Conservation (phyloP, 1,284 basidiomycete species). For the Cutaneotrichosporon sp. region DNA sequence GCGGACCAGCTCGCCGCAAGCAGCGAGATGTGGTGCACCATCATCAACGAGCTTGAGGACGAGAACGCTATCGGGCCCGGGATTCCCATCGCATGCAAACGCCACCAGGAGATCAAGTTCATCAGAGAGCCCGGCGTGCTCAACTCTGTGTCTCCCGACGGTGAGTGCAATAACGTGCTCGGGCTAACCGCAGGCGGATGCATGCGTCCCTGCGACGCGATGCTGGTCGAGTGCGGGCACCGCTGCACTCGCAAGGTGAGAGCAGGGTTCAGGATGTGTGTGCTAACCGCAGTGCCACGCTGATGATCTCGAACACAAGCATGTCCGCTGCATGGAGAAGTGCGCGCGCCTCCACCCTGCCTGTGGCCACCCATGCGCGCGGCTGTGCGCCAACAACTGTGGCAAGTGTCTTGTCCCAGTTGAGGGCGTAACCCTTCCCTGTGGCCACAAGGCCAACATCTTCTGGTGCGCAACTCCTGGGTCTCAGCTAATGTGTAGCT, state of each 20-base stretch:
- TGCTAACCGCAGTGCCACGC: conserved; percentile 62
- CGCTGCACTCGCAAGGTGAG: conserved; percentile 64
- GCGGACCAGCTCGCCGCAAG: conserved; percentile 42
- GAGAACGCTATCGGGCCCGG: conserved; percentile 58
- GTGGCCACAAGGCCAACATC: conserved; percentile 61
- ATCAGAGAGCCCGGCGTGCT: conserved; percentile 62
- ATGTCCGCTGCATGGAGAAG: conserved; percentile 59
- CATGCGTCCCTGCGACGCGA: conserved; percentile 34
- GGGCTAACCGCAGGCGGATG: not conserved
- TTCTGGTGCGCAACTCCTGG: conserved; percentile 58
- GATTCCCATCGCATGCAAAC: conserved; percentile 63
- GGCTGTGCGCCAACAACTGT: conserved; percentile 61
- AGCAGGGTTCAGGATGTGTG: too few relatives aligned
- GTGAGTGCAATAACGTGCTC: conserved; percentile 56
- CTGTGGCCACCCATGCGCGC: conserved; percentile 64
- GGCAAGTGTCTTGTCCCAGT: conserved; percentile 62
- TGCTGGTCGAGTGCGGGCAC: conserved; percentile 68
- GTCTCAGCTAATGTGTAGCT: conserved; percentile 49
- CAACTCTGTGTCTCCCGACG: conserved; percentile 61
- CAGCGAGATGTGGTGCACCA: conserved; percentile 61
- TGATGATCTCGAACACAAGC: conserved; percentile 62
- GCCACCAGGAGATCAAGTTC: conserved; percentile 57
- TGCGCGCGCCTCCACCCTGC: conserved; percentile 60
- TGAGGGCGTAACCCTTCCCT: conserved; percentile 61
- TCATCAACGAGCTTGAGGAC: conserved; percentile 62